Conservation (phyloP, 2,329 filamentous ascomycete genomes). For the Colletotrichum spinosum region DNA sequence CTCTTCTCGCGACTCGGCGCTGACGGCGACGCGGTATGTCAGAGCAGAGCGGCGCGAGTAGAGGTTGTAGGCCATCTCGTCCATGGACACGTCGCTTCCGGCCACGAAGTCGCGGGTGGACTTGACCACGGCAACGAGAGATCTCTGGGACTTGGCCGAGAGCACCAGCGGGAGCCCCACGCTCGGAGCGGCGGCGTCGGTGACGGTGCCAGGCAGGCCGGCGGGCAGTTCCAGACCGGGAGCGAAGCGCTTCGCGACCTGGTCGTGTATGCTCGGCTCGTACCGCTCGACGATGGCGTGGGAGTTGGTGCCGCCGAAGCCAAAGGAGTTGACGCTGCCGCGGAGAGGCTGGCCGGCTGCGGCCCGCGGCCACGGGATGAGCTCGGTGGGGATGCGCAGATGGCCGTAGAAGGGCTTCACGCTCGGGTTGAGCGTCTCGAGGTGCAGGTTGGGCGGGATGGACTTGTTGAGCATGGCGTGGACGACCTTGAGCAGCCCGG, state of each 20-base stretch:
- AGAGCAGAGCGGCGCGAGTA: constrained; percentile 29
- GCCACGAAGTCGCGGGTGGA: constrained; percentile 28
- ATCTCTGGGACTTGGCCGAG: constrained; percentile 36
- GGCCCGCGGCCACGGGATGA: constrained; percentile 42
- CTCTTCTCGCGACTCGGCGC: constrained; percentile 18
- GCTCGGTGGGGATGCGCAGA: constrained; percentile 43
- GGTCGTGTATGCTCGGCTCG: constrained; percentile 29
- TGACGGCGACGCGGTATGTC: constrained; percentile 28
- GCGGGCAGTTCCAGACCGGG: constrained; percentile 4
- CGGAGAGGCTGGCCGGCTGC: constrained; percentile 37
- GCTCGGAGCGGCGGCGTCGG: not conserved
- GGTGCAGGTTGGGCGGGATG: constrained; percentile 38
- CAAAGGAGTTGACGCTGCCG: constrained; percentile 42
- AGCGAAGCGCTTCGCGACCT: constrained; percentile 27
- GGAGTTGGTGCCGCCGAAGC: constrained; percentile 40
- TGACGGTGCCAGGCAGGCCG: not conserved
- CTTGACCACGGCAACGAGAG: constrained; percentile 23
- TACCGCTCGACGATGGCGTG: constrained; percentile 40
- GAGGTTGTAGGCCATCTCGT: constrained; percentile 30
- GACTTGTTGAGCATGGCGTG: constrained; percentile 36
- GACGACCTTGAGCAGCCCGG: constrained; percentile 38
- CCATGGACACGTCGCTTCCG: constrained; percentile 5
- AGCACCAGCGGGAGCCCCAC: constrained; percentile 25
- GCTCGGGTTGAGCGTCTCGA: constrained; percentile 38
- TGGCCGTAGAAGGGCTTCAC: constrained; percentile 40